Evolutionary conservation across 1,284 basidiomycete genomes (phyloP).

Genomic region (Garcileccinum viscosum): DNA sequence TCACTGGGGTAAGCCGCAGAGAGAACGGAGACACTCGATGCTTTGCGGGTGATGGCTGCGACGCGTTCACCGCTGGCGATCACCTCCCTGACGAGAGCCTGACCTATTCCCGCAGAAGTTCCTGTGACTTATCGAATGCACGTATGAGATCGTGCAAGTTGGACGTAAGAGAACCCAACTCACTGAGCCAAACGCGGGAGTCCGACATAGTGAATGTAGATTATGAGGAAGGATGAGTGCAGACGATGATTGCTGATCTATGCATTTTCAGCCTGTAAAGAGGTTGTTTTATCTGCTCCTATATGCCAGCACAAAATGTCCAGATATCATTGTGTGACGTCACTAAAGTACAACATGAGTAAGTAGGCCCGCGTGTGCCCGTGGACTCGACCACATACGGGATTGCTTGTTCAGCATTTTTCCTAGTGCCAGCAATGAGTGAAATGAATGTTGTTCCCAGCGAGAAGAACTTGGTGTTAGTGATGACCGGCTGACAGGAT

Average conservation of each 20-base stretch:
- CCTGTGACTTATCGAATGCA: constrained; percentile 25
- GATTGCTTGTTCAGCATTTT: background rate
- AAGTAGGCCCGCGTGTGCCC: no score
- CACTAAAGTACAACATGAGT: no score
- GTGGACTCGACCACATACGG: no score
- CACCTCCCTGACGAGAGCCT: constrained; percentile 27
- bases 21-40: constrained; percentile 22
- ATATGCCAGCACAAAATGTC: no score
- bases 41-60: constrained; percentile 31
- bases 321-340: no score
- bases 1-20: constrained; percentile 19
- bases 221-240: no score
- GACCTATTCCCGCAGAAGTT: constrained; percentile 31
- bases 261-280: no score
- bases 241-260: no score
- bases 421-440: background rate
- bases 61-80: constrained; percentile 32
- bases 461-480: background rate
- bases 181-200: constrained; percentile 36
- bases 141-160: constrained; percentile 3
- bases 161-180: background rate
- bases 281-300: no score
- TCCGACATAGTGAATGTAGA: constrained; percentile 13
- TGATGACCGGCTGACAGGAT: background rate
- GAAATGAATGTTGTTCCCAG: background rate